Percentiles rank a stretch among this genome's conserved stretches.
Conservation (phyloP, 2,329 filamentous ascomycete genomes). For the Fusarium tricinctum region DNA sequence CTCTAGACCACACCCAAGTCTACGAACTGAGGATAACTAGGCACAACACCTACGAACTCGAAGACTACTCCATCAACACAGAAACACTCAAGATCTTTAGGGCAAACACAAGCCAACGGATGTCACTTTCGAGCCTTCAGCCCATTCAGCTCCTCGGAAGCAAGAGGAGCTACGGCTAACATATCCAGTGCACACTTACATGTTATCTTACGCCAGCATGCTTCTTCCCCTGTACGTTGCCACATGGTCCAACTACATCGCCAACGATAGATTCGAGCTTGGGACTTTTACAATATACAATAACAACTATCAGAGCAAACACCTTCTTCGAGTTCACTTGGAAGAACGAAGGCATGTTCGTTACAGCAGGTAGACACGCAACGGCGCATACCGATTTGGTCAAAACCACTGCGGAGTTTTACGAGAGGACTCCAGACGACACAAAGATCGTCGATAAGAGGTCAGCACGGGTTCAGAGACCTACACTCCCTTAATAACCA, state of each 20-base stretch:
- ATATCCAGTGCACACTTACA: neutral
- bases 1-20: neutral
- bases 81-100: neutral
- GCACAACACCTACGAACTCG: neutral
- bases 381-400: neutral
- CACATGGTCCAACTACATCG: neutral
- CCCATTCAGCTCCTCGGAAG: neutral
- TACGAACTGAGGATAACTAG: neutral
- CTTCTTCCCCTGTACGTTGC: neutral
- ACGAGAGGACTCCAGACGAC: neutral
- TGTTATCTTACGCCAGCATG: neutral
- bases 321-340: neutral
- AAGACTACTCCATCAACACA: neutral
- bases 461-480: neutral
- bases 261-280: neutral
- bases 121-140: neutral
- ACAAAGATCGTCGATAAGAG: neutral
- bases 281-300: neutral
- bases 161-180: neutral
- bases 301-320: neutral
- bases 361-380: neutral
- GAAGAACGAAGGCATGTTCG: neutral
- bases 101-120: neutral
- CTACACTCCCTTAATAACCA: neutral
- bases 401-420: neutral